phyloP scores from a whole-genome alignment of 805 yeast genomes.

The Ogataea pini region DNA sequence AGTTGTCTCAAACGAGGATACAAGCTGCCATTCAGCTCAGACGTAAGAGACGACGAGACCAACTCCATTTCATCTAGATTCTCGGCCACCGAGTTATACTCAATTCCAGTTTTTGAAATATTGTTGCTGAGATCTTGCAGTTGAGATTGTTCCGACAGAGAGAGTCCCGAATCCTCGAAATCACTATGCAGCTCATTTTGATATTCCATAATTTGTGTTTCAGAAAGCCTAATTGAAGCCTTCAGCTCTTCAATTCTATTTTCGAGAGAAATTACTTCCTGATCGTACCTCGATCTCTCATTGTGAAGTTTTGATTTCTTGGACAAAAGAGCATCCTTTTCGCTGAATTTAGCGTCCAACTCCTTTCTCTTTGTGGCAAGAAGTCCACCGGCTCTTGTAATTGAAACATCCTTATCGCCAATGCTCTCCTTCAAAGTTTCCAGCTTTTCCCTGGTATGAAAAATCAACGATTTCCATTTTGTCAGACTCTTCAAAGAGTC shows the following conservation, averaged over 20 bases:
- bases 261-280: conserved; percentile 40
- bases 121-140: conserved; percentile 38
- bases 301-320: conserved; percentile 43
- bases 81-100: conserved; percentile 43
- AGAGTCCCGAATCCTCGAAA: conserved; percentile 52
- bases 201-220: conserved; percentile 44
- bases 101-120: conserved; percentile 41
- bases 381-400: conserved; percentile 51
- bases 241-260: conserved; percentile 39
- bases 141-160: conserved; percentile 47
- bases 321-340: conserved; percentile 45
- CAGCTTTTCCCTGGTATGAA: conserved; percentile 41
- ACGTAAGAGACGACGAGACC: conserved; percentile 45
- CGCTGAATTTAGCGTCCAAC: conserved; percentile 44
- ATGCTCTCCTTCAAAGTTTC: conserved; percentile 41
- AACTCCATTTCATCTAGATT: conserved; percentile 48
- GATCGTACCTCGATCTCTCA: conserved; percentile 44
- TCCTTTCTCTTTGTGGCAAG: conserved; percentile 38
- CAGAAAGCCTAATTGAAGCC: conserved; percentile 36
- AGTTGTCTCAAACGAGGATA: conserved; percentile 51
- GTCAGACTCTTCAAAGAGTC: conserved; percentile 65
- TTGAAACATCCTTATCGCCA: conserved; percentile 47
- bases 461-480: conserved; percentile 50
- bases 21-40: conserved; percentile 60
- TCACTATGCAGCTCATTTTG: conserved; percentile 50